phyloP scores from a whole-genome alignment of 441 rosid species.

The Mallotus japonicus region DNA sequence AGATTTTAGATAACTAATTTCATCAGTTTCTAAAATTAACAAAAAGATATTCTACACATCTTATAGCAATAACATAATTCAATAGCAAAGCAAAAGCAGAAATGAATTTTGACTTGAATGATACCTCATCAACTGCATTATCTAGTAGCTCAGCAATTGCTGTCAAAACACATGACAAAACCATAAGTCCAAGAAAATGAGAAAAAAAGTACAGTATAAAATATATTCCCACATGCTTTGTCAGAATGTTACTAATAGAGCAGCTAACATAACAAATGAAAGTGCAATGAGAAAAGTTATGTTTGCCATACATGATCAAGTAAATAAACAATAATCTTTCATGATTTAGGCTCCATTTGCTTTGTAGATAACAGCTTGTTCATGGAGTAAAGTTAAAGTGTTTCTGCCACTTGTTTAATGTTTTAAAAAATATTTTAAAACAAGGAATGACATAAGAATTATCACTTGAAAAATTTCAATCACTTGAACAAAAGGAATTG shows the following conservation, averaged over 20 bases:
- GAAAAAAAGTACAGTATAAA: neutral
- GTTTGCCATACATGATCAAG: neutral
- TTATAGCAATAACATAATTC: neutral
- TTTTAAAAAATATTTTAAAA: too few species aligned
- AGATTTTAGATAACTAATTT: neutral
- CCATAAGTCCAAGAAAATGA: neutral
- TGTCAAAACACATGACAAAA: conserved; percentile 33
- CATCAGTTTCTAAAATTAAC: neutral
- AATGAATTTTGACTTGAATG: conserved; percentile 3
- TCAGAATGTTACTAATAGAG: too few species aligned
- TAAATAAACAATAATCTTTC: neutral
- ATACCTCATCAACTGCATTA: conserved; percentile 95
- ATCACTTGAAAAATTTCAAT: too few species aligned
- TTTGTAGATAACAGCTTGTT: neutral
- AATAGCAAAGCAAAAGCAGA: neutral
- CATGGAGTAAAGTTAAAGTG: neutral
- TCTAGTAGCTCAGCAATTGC: conserved; percentile 97
- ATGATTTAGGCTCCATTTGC: neutral
- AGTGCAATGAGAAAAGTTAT: too few species aligned
- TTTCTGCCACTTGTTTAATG: too few species aligned
- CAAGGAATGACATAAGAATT: too few species aligned
- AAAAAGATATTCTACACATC: neutral
- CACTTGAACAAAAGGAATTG: too few species aligned
- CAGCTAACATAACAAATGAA: too few species aligned
- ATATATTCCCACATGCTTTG: too few species aligned